phyloP scores from a whole-genome alignment of 352 stramenopile species.

The Globisporangium cylindrosporum region DNA sequence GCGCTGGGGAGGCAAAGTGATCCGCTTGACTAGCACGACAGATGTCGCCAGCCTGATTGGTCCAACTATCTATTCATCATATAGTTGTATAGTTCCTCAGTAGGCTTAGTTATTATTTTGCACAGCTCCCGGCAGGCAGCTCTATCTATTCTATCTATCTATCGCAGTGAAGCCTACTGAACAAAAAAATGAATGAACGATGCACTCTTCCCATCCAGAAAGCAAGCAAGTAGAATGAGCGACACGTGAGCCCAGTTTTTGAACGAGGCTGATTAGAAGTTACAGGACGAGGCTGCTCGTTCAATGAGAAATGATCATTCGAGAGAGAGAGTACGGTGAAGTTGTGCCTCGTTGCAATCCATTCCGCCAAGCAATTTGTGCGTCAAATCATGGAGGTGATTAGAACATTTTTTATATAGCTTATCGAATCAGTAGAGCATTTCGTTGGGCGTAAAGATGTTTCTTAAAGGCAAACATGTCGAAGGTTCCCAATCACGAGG shows the following conservation, averaged over 20 bases:
- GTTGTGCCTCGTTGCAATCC: not conserved
- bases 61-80: not conserved
- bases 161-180: conserved; percentile 8
- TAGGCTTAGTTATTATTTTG: conserved; percentile 13
- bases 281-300: not conserved
- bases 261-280: not conserved
- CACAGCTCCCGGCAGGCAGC: not conserved
- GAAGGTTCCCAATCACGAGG: no score
- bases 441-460: not conserved
- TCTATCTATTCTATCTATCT: conserved; percentile 19
- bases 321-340: not conserved
- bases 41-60: not conserved
- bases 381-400: not conserved
- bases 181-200: conserved; percentile 2
- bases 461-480: no score
- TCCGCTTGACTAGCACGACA: not conserved
- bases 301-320: not conserved
- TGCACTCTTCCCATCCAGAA: not conserved
- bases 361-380: not conserved
- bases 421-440: not conserved
- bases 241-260: not conserved
- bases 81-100: not conserved
- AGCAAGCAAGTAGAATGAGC: not conserved
- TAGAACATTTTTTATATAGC: no score
- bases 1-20: conserved; percentile 27